phyloP scores from a whole-genome alignment of 768 basidiomycete genomes.

The Clavulina sp. region DNA sequence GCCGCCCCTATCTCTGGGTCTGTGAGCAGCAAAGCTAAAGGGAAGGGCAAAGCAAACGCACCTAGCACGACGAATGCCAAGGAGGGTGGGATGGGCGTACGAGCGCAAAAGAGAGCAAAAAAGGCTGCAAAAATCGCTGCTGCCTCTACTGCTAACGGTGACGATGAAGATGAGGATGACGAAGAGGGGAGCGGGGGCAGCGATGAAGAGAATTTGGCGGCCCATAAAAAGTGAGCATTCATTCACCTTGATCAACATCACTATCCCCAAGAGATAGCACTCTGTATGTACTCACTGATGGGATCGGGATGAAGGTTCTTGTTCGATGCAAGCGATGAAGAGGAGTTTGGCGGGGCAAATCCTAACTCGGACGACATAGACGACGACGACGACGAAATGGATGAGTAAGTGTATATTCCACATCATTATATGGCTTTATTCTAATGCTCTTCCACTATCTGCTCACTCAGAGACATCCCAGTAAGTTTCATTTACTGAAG shows the following conservation, averaged over 20 bases:
- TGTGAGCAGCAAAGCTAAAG: slow-evolving; percentile 16
- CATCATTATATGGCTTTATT: no score
- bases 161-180: slow-evolving; percentile 19
- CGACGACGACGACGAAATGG: slow-evolving; percentile 31
- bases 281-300: slow-evolving; percentile 1
- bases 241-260: no score
- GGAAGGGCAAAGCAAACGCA: slow-evolving; percentile 9
- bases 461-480: no score
- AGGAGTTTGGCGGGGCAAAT: slow-evolving; percentile 16
- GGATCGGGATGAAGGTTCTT: slow-evolving; percentile 22
- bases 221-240: slow-evolving; percentile 28
- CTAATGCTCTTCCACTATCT: no score
- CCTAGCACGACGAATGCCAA: slow-evolving; percentile 11
- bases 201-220: slow-evolving; percentile 28
- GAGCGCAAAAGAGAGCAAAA: slow-evolving; percentile 9
- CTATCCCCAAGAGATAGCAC: not conserved
- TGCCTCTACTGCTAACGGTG: slow-evolving; percentile 16
- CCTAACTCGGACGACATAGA: slow-evolving; percentile 24
- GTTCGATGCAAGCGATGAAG: slow-evolving; percentile 32
- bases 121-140: slow-evolving; percentile 10
- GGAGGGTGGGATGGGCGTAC: slow-evolving; percentile 10
- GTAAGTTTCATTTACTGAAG: not conserved
- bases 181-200: slow-evolving; percentile 41
- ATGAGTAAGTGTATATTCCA: slow-evolving; percentile 16
- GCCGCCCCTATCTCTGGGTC: slow-evolving; percentile 14